Percentiles rank a stretch among this genome's conserved stretches.
Evolutionary conservation across 352 stramenopile genomes (phyloP).

Genomic region (Phytophthora constricta): DNA sequence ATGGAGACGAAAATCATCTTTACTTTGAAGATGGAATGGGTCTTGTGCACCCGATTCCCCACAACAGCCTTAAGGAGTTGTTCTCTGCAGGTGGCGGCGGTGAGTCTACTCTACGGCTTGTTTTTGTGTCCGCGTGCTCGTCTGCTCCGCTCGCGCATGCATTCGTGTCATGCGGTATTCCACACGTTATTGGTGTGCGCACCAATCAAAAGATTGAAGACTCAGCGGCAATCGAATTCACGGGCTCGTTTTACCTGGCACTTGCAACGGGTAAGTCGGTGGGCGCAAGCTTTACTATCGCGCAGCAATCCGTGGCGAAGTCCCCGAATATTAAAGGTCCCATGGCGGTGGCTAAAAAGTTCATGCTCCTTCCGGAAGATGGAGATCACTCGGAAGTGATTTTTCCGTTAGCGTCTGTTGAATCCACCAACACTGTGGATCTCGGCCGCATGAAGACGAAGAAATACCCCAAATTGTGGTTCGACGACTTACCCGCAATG

Average conservation of each 20-base stretch:
- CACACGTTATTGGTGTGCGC: conserved; percentile 91
- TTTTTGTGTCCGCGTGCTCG: conserved; percentile 85
- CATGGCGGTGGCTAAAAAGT: conserved; percentile 76
- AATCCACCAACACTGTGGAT: conserved; percentile 49
- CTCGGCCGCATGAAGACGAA: conserved; percentile 60
- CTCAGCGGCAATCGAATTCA: conserved; percentile 87
- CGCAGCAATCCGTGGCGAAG: conserved; percentile 76
- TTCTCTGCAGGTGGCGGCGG: conserved; percentile 56
- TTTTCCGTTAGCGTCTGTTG: conserved; percentile 69
- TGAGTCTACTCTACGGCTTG: conserved; percentile 65
- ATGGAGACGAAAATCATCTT: conserved; percentile 92
- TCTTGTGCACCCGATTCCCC: conserved; percentile 77
- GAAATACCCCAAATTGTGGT: conserved; percentile 80
- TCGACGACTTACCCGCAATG: conserved; percentile 74
- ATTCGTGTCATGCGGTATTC: conserved; percentile 90
- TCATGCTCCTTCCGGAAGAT: conserved; percentile 75
- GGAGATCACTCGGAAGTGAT: conserved; percentile 85
- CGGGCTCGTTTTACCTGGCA: conserved; percentile 81
- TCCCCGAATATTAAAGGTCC: conserved; percentile 80
- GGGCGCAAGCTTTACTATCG: conserved; percentile 72
- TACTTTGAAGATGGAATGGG: conserved; percentile 95
- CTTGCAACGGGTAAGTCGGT: conserved; percentile 81
- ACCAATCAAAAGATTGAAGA: conserved; percentile 89
- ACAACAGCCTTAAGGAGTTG: conserved; percentile 71
- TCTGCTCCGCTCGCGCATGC: conserved; percentile 80